Base-by-base conservation (phyloP, 2,329 filamentous ascomycete species). In the Diaporthe caulivora region DNA sequence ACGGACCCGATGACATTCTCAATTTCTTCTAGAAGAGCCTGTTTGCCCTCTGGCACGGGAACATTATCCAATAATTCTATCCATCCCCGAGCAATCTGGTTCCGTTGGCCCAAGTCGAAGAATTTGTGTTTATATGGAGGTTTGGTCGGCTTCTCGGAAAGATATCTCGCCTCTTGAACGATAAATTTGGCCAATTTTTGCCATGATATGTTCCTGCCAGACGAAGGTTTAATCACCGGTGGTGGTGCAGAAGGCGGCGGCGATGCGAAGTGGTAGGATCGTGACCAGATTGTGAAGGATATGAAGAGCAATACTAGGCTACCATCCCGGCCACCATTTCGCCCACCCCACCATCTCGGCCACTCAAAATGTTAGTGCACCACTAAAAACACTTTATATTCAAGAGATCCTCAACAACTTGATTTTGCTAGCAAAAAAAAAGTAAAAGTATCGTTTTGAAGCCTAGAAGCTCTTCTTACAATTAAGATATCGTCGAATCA, bases 1-100 rank as follows among this genome's bases (percentile, higher is more conserved):
- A 71, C 0, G 77, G 80, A 1, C 83, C 83, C 0, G 78, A 80
- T 0, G 81, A 75, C 24, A 24, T 13, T 42, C 21, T 60, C 37
- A 17, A 60, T 13, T 6, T 34, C n/a, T n/a, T 60, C 55, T 2
- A 42, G 34, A 6, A 42, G n/a, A 1, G 15, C 13, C 1, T 18
- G 13, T 13, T 9, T 60, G 55, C 42, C 34, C 2, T 60, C 21
- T 4, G 34, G 42, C n/a, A 26, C 10, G 9, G 55, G 55, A 13
- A 21, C n/a, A 5, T 60, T n/a, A 2, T 60, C 7, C 13, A 60
- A 34, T 11, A 60, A 26, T 4, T 42, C 21, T 8, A 60, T 21
- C 55, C 55, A 60, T 40, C 31, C 6, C 42, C n/a, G 21, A 11
- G 37, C 21, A 5, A 42, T 3, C 21, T n/a, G 55, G 21, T n/a